Evolutionary conservation across 495 filamentous ascomycete genomes (phyloP).

Genomic region (Rostrohypoxylon terebratum): DNA sequence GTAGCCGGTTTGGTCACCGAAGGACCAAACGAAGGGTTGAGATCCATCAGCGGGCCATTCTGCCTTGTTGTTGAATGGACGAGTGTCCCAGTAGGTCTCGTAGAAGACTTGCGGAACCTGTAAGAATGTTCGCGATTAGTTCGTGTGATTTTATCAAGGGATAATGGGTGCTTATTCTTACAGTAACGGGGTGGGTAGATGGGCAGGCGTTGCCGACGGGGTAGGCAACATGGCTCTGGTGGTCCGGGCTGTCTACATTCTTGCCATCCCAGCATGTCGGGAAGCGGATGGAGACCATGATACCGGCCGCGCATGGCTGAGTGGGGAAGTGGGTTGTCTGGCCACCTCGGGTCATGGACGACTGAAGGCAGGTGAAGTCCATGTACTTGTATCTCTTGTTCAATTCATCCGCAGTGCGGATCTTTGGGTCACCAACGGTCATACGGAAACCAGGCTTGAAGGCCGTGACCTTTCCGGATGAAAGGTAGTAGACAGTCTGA

Average conservation of each 20-base stretch:
- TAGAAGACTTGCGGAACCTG: conserved; percentile 71
- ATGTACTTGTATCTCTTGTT: conserved; percentile 59
- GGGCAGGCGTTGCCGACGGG: conserved; percentile 65
- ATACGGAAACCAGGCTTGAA: conserved; percentile 62
- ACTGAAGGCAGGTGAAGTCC: conserved; percentile 52
- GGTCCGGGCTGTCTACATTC: conserved; percentile 56
- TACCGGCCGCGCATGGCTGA: conserved; percentile 51
- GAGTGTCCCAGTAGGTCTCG: conserved; percentile 66
- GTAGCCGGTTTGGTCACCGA: conserved; percentile 57
- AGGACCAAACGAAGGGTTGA: conserved; percentile 58
- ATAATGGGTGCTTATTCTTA: not conserved
- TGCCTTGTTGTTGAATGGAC: conserved; percentile 54
- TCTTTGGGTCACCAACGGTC: conserved; percentile 57
- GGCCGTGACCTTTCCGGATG: conserved; percentile 53
- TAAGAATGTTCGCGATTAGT: not conserved
- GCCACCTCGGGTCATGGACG: conserved; percentile 58
- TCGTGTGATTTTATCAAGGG: not conserved
- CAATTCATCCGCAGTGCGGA: conserved; percentile 52
- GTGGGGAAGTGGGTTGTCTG: conserved; percentile 52
- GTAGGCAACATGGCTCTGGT: conserved; percentile 60
- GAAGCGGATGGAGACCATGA: conserved; percentile 54
- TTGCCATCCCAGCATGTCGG: conserved; percentile 59
- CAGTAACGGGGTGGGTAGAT: conserved; percentile 65
- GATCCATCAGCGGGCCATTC: conserved; percentile 55
- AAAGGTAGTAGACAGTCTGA: conserved; percentile 59